phyloP scores from a whole-genome alignment of 805 yeast genomes.

The Millerozyma acaciae region DNA sequence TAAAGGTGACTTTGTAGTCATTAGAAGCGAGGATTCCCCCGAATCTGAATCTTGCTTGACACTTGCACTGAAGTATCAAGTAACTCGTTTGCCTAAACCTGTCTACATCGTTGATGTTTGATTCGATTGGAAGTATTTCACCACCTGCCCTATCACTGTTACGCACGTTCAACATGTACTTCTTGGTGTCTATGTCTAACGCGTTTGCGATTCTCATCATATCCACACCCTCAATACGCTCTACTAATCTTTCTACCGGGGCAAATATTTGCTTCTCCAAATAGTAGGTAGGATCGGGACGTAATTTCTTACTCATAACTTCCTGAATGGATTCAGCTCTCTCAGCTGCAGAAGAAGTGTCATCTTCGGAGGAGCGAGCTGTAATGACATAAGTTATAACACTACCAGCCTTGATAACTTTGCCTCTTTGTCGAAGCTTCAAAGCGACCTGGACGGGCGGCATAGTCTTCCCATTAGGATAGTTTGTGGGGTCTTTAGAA shows the following conservation, averaged over 20 bases:
- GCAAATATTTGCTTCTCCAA: constrained; percentile 85
- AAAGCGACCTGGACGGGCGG: constrained; percentile 92
- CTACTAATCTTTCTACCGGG: constrained; percentile 84
- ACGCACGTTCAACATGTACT: constrained; percentile 47
- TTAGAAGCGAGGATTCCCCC: constrained; percentile 71
- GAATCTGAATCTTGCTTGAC: constrained; percentile 59
- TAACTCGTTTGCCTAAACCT: constrained; percentile 65
- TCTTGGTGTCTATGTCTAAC: constrained; percentile 72
- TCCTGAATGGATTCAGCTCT: constrained; percentile 83
- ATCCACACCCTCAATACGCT: constrained; percentile 83
- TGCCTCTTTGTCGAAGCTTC: constrained; percentile 75
- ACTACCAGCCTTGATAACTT: constrained; percentile 80
- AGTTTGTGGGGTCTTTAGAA: constrained; percentile 83
- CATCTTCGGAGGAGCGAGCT: constrained; percentile 33
- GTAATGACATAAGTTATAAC: constrained; percentile 87
- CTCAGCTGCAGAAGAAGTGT: constrained; percentile 53
- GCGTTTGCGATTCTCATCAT: constrained; percentile 69
- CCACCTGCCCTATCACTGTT: constrained; percentile 32
- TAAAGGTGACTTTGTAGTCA: constrained; percentile 56
- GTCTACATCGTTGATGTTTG: constrained; percentile 76
- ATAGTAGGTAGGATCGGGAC: constrained; percentile 75
- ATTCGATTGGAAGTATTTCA: constrained; percentile 69
- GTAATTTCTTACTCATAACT: constrained; percentile 50
- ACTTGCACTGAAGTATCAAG: constrained; percentile 56
- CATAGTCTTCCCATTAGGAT: constrained; percentile 75